Evolutionary conservation across 2,329 filamentous ascomycete genomes (phyloP).

Genomic region (Penicillium rolfsii): DNA sequence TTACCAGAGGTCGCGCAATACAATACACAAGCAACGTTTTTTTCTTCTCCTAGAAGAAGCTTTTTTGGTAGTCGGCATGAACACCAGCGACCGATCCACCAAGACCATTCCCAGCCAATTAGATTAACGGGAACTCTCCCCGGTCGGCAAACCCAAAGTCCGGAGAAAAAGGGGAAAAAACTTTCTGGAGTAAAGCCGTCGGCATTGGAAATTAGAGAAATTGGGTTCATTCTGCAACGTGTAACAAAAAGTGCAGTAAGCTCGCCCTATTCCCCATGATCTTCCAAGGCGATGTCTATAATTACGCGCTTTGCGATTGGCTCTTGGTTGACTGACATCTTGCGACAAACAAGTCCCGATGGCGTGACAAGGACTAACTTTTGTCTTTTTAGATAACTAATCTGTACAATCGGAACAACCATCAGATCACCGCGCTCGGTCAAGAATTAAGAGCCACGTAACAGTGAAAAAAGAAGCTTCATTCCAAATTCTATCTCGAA

Average conservation of each 20-base stretch:
- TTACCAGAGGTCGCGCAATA: too few species aligned
- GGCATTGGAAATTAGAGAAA: not conserved
- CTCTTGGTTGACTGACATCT: slow-evolving; percentile 3
- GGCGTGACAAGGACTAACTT: slow-evolving; percentile 26
- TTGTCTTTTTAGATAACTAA: slow-evolving; percentile 11
- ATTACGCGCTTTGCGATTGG: not conserved
- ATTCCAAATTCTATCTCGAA: not conserved
- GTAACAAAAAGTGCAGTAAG: not conserved
- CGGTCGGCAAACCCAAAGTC: not conserved
- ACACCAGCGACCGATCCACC: not conserved
- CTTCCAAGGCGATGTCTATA: not conserved
- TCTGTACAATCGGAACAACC: not conserved
- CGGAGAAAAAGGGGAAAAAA: not conserved
- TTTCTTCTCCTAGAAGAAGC: too few species aligned
- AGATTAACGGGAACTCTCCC: not conserved
- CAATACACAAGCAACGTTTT: too few species aligned
- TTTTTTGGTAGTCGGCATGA: not conserved
- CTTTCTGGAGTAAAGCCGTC: slow-evolving; percentile 3
- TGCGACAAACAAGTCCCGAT: slow-evolving; percentile 23
- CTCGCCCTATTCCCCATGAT: not conserved
- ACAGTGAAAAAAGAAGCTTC: not conserved
- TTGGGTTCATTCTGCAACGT: not conserved
- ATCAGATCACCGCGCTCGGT: slow-evolving; percentile 17
- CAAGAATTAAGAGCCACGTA: slow-evolving; percentile 13
- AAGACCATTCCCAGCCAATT: not conserved